phyloP scores from a whole-genome alignment of 768 basidiomycete genomes.

The Macrolepiota albuminosa region DNA sequence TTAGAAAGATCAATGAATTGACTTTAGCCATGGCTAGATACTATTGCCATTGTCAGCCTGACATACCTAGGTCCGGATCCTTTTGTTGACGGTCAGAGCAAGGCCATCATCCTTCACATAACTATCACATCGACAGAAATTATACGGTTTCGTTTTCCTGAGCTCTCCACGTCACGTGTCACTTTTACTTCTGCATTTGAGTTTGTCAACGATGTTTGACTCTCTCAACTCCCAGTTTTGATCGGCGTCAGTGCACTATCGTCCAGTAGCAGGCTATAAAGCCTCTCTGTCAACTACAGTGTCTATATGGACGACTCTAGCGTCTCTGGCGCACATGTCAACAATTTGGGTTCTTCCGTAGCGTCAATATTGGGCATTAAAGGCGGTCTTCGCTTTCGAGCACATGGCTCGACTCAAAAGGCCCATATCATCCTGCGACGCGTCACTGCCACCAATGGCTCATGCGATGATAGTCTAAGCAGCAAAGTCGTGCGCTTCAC shows the following conservation, averaged over 20 bases:
- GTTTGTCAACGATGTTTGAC: conserved; percentile 4
- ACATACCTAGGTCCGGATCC: background rate
- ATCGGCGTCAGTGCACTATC: conserved; percentile 5
- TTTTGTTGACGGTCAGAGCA: background rate
- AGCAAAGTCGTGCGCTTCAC: conserved; percentile 48
- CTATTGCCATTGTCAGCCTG: background rate
- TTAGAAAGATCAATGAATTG: background rate
- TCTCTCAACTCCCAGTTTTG: conserved; percentile 8
- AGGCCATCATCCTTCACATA: background rate
- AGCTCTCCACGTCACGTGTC: conserved; percentile 10
- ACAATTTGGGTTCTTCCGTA: conserved; percentile 28
- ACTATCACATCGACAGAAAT: too few relatives aligned
- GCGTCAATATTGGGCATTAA: conserved; percentile 59
- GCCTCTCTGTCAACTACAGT: conserved; percentile 6
- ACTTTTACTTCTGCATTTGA: conserved; percentile 1
- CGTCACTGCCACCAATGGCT: conserved; percentile 44
- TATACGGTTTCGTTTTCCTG: background rate
- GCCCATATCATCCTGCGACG: conserved; percentile 65
- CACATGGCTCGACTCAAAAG: conserved; percentile 62
- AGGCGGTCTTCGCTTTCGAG: conserved; percentile 57
- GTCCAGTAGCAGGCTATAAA: conserved; percentile 7
- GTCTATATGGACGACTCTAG: conserved; percentile 34
- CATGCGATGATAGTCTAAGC: conserved; percentile 35
- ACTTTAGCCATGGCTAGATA: background rate
- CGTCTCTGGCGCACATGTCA: conserved; percentile 28